These are phyloP conservation scores for Lycium barbarum DNA, from an alignment of 257 asterid species.

Conservation along the genomic window DNA sequence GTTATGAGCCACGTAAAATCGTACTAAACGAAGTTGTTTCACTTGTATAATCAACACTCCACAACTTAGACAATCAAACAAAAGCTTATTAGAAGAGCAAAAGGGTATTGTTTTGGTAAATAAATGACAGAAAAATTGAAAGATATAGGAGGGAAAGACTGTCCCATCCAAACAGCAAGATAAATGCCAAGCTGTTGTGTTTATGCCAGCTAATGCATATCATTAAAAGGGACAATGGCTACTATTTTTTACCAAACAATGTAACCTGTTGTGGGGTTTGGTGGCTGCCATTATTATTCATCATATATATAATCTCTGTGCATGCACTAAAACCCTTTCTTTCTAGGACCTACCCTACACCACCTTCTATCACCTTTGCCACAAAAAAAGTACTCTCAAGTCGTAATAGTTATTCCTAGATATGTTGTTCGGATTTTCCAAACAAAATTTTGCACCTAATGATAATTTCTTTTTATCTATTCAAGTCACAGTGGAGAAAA, in stretches of 20 bases:
- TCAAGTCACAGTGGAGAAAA: too few species aligned
- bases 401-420: too few species aligned
- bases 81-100: neutral
- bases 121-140: neutral
- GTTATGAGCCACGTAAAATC: neutral
- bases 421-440: neutral
- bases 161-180: neutral
- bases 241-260: slow-evolving; percentile 21
- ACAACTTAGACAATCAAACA: neutral
- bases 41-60: too few species aligned
- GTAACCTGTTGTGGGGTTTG: slow-evolving; percentile 21
- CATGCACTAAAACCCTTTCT: neutral
- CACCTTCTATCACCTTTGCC: neutral
- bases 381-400: neutral
- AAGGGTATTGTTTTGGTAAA: neutral
- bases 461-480: too few species aligned
- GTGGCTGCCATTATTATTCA: slow-evolving; percentile 15
- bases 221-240: neutral
- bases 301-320: slow-evolving; percentile 8
- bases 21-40: neutral
- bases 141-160: slow-evolving; percentile 11
- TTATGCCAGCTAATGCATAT: slow-evolving; percentile 15
- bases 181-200: slow-evolving; percentile 18
- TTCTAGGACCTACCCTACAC: neutral
- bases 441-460: neutral